phyloP scores from a whole-genome alignment of 768 basidiomycete species.

The Lentinula aciculospora region DNA sequence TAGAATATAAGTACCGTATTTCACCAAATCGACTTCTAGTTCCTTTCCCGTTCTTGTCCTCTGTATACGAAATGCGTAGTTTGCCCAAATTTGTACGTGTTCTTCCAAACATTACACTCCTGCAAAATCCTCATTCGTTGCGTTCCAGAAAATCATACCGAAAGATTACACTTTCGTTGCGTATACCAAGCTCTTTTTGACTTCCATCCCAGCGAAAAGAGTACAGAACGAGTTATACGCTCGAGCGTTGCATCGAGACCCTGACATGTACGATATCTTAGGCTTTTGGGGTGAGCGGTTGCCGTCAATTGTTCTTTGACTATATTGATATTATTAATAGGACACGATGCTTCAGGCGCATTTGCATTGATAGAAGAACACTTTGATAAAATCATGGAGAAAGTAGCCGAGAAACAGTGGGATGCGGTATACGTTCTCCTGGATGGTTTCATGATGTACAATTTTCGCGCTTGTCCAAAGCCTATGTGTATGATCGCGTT shows the following conservation, averaged over 20 bases:
- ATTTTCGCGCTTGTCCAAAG: background rate
- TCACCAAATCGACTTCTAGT: no score
- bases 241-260: background rate
- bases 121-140: background rate
- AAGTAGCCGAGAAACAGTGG: background rate
- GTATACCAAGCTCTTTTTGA: background rate
- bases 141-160: background rate
- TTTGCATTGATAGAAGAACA: background rate
- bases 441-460: background rate
- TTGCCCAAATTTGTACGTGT: background rate
- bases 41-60: background rate
- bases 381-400: background rate
- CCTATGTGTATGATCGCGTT: background rate
- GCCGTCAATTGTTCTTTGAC: background rate
- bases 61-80: background rate
- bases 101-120: no score
- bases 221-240: background rate
- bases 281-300: background rate
- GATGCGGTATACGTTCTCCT: background rate
- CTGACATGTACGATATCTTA: background rate
- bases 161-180: background rate
- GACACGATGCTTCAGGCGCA: background rate
- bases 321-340: background rate
- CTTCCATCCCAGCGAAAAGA: background rate
- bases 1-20: no score